Evolutionary conservation across 2,329 filamentous ascomycete genomes (phyloP), one percentile per base, ranked within the genome.

Genomic region (Dryadomyces quercivorus): DNA sequence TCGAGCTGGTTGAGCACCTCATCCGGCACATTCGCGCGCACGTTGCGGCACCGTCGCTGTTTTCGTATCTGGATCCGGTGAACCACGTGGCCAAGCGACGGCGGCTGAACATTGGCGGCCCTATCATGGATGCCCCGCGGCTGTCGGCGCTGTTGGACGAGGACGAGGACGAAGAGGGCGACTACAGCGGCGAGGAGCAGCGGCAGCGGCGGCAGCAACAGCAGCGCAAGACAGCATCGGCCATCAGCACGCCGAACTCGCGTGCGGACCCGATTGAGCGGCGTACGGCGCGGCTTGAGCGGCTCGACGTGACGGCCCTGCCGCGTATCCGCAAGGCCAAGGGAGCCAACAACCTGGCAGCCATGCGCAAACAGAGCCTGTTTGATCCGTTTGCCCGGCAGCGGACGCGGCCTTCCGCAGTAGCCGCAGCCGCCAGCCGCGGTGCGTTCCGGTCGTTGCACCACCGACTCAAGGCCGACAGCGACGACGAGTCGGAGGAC

Each of bases 401-500:
- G 59, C 87, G 78, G n/a, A 52, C 58, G 9, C 57, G 52, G 40
- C 56, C 51, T 66, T 62, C 79, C 59, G 65, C 76, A 65, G 65
- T 69, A 15, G 36, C 36, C 3, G 36, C 36, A 40, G 36, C 36
- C 4, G 36, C 36, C 10, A 40, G 36, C 12, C 72, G 73, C 46
- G 83, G 82, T 58, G 78, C 82, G 22, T 82, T 90, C 66, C 82
- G 90, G 53, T 87, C 88, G 7, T 76, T 97, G 18, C 89, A 95
- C 65, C 86, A 95, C 69, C 81, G 84, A 38, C 75, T 93, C 58
- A 79, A 86, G 59, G 80, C 86, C 64, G 81, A 85, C 58, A 86
- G 86, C 59, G 85, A 88, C 45, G 86, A 86, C n/a, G 88, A 96
- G 66, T 94, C 89, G 0, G 91, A 95, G 59, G 91, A 94, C 60